phyloP scores from a whole-genome alignment of 805 yeast species.

The Zygosaccharomyces bailii region DNA sequence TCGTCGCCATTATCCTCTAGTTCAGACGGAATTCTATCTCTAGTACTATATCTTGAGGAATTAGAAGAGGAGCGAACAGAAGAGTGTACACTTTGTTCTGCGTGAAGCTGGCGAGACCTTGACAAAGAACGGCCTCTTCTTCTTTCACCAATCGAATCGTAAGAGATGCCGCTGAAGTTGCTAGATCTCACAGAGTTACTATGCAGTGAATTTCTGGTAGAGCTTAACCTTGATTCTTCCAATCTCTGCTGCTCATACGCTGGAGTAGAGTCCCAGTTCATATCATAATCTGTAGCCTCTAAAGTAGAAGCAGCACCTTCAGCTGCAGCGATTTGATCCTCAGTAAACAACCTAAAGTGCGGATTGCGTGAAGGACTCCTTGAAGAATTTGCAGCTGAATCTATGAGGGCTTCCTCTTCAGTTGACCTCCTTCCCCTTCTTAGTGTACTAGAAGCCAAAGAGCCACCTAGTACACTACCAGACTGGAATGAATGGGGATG shows the following conservation, averaged over 20 bases:
- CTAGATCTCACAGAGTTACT: constrained; percentile 25
- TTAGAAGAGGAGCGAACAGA: constrained; percentile 37
- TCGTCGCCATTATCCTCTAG: constrained; percentile 34
- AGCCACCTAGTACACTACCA: constrained; percentile 20
- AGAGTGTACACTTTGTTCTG: constrained; percentile 16
- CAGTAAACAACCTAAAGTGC: constrained; percentile 75
- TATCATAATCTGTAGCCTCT: constrained; percentile 69
- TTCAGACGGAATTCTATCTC: constrained; percentile 41
- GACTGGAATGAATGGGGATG: constrained; percentile 55
- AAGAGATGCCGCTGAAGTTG: constrained; percentile 15
- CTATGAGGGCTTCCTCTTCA: constrained; percentile 32
- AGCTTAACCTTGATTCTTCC: constrained; percentile 28
- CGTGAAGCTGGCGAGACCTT: constrained; percentile 12
- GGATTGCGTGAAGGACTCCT: constrained; percentile 37
- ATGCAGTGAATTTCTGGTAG: constrained; percentile 28
- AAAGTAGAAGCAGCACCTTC: constrained; percentile 75
- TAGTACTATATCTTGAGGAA: constrained; percentile 36
- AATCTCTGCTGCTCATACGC: constrained; percentile 47
- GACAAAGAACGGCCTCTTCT: constrained; percentile 24
- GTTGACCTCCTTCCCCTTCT: constrained; percentile 33
- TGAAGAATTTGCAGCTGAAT: constrained; percentile 31
- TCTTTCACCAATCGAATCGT: constrained; percentile 16
- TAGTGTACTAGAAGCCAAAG: constrained; percentile 26
- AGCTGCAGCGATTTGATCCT: constrained; percentile 79
- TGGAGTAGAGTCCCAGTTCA: constrained; percentile 59